phyloP scores from a whole-genome alignment of 75 land plant genomes.

The Cunninghamia lanceolata region DNA sequence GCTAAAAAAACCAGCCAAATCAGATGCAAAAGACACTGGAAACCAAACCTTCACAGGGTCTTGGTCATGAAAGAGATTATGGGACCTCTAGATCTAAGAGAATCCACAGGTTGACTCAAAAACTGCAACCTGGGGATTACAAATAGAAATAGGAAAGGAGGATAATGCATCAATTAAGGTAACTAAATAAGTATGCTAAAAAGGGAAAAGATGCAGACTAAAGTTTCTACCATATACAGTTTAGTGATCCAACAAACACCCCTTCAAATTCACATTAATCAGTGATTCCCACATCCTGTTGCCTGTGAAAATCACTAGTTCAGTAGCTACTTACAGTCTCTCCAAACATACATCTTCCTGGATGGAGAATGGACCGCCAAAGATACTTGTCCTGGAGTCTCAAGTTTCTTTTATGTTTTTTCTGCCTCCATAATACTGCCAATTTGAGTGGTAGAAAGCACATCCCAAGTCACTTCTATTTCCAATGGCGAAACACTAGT shows the following conservation, averaged over 20 bases:
- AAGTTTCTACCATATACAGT: background rate
- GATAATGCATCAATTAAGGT: background rate
- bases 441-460: background rate
- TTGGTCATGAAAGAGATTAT: constrained; percentile 5
- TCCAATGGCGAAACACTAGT: constrained; percentile 3
- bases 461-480: constrained; percentile 12
- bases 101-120: constrained; percentile 12
- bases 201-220: background rate
- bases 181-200: background rate
- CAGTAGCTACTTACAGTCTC: no score
- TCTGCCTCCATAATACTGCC: background rate
- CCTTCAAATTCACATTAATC: background rate
- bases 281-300: constrained; percentile 1
- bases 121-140: constrained; percentile 8
- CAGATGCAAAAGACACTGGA: constrained; percentile 10
- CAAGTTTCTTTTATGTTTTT: background rate
- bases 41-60: constrained; percentile 9
- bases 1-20: constrained; percentile 6
- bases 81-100: background rate
- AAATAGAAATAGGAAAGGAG: background rate
- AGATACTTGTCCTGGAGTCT: background rate
- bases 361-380: background rate
- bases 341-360: constrained; percentile 7
- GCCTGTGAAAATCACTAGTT: background rate
- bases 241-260: background rate